phyloP scores from a whole-genome alignment of 352 stramenopile species.

The Phytophthora foliorum region DNA sequence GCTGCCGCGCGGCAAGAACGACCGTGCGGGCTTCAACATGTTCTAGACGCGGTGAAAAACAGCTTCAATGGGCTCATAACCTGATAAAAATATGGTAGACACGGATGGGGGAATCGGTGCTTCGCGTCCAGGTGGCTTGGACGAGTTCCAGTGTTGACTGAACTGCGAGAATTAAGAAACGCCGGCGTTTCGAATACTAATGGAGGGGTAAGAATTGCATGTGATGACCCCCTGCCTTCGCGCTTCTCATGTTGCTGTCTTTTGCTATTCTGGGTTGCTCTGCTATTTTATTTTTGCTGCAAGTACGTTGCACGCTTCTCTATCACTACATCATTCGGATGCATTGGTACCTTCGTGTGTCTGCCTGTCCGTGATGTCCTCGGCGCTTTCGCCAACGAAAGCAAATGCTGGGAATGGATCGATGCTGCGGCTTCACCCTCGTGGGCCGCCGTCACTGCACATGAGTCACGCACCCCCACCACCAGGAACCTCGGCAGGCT shows the following conservation, averaged over 20 bases:
- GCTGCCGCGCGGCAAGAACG: slow-evolving; percentile 69
- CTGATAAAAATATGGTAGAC: slow-evolving; percentile 2
- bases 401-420: slow-evolving; percentile 18
- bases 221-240: slow-evolving; percentile 1
- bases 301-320: slow-evolving; percentile 1
- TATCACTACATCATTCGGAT: neutral
- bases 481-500: slow-evolving; percentile 24
- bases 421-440: slow-evolving; percentile 29
- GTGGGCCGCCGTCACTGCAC: slow-evolving; percentile 28
- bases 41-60: slow-evolving; percentile 54
- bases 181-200: slow-evolving; percentile 16
- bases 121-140: slow-evolving; percentile 2
- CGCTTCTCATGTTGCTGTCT: neutral
- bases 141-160: neutral
- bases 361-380: slow-evolving; percentile 13
- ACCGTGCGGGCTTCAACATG: slow-evolving; percentile 84
- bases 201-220: slow-evolving; percentile 16
- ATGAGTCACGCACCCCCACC: slow-evolving; percentile 18
- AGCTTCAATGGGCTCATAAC: slow-evolving; percentile 4
- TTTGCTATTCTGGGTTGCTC: slow-evolving; percentile 26
- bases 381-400: slow-evolving; percentile 24
- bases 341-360: neutral
- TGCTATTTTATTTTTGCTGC: slow-evolving; percentile 14
- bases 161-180: slow-evolving; percentile 15
- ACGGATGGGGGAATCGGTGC: neutral